Base-by-base conservation (phyloP, 2,329 filamentous ascomycete genomes). In the Fusarium napiforme region DNA sequence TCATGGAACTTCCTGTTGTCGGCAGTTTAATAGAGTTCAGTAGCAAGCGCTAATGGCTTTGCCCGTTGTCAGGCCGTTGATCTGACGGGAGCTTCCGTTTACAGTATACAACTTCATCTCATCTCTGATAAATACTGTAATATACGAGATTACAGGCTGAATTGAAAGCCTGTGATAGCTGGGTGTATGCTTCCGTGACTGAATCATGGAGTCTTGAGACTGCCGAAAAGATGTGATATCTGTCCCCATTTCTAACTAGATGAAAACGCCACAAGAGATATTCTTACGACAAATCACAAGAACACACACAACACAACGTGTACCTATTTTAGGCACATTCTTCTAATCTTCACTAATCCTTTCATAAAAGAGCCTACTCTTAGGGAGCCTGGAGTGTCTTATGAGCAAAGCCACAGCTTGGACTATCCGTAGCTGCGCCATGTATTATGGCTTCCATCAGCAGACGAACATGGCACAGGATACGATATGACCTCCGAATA, bases 81-180 rank as follows among this genome's bases (percentile, higher is more conserved):
- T 72, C 67, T 52, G 30, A 63, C 71, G 67, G 71, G 57, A 68
- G 71, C 71, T 74, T 74, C 71, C 71, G 64, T 34, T 43, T 49
- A 28, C n/a, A 53, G 45, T 52, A 40, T 10, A 53, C 42, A 50
- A 18, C 50, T 23, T 45, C 30, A 57, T 52, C 47, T 56, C 43
- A 36, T 49, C 19, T 42, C 58, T 42, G 47, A n/a, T 40, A 34
- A 60, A 36, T 56, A n/a, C 6, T 32, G 30, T 32, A 9, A 18
- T 28, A 21, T n/a, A 21, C 36, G 37, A 42, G 19, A 36, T 37
- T 30, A 16, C 32, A 59, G 42, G 23, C 30, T 36, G 55, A 49
- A 21, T 15, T 36, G 55, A 36, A 16, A 18, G 11, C 12, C 18
- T 46, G 28, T 9, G 15, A 30, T 4, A 56, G 32, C 28, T 55